Conservation (phyloP, 352 stramenopile species). For the Plasmopara viticola region DNA sequence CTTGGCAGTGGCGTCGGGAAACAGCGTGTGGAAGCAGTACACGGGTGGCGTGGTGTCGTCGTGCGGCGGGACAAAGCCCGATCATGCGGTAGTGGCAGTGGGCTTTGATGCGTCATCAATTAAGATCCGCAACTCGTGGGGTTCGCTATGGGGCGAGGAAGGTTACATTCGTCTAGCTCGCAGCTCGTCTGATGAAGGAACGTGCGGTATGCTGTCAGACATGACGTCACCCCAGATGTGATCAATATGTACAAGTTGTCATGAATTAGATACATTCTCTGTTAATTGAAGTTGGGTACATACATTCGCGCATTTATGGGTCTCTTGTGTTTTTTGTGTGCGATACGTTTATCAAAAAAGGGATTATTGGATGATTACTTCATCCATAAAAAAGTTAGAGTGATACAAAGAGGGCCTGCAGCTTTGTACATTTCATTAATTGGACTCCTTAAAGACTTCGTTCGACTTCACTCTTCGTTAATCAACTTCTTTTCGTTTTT, state of each 20-base stretch:
- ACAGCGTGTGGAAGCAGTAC: slow-evolving; percentile 97
- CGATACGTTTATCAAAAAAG: too few species aligned
- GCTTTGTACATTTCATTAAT: too few species aligned
- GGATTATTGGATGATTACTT: too few species aligned
- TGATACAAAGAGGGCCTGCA: too few species aligned
- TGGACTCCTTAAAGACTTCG: too few species aligned
- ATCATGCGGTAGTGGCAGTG: slow-evolving; percentile 96
- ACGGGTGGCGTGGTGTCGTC: slow-evolving; percentile 83
- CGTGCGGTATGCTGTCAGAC: slow-evolving; percentile 39
- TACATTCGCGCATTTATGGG: too few species aligned
- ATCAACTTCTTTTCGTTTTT: too few species aligned
- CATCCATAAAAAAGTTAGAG: too few species aligned
- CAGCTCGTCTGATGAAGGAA: slow-evolving; percentile 44
- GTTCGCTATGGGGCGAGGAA: slow-evolving; percentile 77
- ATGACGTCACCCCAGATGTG: slow-evolving; percentile 40
- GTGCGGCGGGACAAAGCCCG: slow-evolving; percentile 79
- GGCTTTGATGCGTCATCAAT: slow-evolving; percentile 89
- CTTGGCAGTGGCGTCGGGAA: slow-evolving; percentile 91
- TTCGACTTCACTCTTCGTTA: too few species aligned
- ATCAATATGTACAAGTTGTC: not conserved
- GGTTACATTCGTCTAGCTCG: slow-evolving; percentile 91
- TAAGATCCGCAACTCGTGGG: slow-evolving; percentile 98
- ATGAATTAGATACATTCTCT: too few species aligned
- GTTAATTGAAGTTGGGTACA: too few species aligned
- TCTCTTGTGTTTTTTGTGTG: too few species aligned